These are phyloP conservation scores for Boechera stricta DNA, from an alignment of 345 rosid species.

Conservation along the genomic window DNA sequence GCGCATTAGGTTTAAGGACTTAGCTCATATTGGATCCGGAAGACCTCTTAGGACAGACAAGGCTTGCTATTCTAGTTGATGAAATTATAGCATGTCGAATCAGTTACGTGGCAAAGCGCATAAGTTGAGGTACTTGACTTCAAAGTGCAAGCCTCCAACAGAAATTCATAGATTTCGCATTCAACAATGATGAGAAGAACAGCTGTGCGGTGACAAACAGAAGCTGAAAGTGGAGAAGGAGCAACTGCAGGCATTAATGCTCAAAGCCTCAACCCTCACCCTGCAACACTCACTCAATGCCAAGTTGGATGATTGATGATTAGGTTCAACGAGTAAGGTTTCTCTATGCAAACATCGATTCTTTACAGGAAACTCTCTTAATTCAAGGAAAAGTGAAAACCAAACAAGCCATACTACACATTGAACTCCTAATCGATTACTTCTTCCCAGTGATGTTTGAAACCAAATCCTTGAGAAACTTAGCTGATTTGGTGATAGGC, in stretches of 20 bases:
- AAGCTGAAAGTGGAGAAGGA: conserved; percentile 33
- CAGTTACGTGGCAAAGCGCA: background rate
- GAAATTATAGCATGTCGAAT: background rate
- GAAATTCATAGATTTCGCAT: background rate
- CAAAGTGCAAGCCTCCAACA: background rate
- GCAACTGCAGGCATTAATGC: conserved; percentile 50
- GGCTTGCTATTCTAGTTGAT: background rate
- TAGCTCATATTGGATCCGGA: too few relatives aligned
- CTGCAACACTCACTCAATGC: conserved; percentile 61
- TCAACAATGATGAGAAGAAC: conserved; percentile 26
- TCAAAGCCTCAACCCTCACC: conserved; percentile 26
- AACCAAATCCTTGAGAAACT: conserved; percentile 70
- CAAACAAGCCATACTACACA: conserved; percentile 1
- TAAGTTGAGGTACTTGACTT: background rate
- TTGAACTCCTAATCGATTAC: conserved; percentile 34
- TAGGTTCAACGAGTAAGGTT: background rate
- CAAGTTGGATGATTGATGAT: conserved; percentile 51
- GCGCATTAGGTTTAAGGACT: too few relatives aligned
- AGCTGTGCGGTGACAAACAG: conserved; percentile 17
- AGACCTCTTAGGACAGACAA: too few relatives aligned
- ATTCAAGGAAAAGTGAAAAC: conserved; percentile 1
- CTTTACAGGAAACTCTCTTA: background rate
- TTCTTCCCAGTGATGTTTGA: conserved; percentile 76
- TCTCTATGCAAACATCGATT: background rate
- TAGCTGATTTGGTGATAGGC: conserved; percentile 83